Percentiles rank a stretch among this genome's conserved stretches.
phyloP scores from a whole-genome alignment of 2,329 filamentous ascomycete species.

The Helotiales sp. region DNA sequence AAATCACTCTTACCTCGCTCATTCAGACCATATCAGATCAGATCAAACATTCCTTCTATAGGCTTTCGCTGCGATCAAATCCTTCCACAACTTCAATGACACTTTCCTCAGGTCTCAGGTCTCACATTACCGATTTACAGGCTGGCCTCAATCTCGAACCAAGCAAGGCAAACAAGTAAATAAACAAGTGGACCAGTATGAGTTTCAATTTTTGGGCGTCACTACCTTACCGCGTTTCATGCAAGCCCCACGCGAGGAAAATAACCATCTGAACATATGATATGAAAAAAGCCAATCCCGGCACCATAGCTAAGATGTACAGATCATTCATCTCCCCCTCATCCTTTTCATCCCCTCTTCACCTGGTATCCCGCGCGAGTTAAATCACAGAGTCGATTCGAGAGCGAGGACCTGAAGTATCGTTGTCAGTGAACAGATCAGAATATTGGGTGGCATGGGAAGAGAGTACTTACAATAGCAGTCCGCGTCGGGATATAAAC shows the following conservation, averaged over 20 bases:
- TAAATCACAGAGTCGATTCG: slow-evolving; percentile 42
- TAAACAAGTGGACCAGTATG: background rate
- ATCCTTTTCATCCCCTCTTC: background rate
- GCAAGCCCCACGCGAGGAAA: background rate
- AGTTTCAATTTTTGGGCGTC: slow-evolving; percentile 1
- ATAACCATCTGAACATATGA: background rate
- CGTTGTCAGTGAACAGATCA: slow-evolving; percentile 15
- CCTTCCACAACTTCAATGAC: too few species aligned
- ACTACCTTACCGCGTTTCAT: background rate
- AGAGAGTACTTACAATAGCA: slow-evolving; percentile 68
- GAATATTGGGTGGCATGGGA: background rate
- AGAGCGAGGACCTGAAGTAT: slow-evolving; percentile 45
- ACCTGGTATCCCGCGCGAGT: too few species aligned
- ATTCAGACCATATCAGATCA: too few species aligned
- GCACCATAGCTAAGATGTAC: background rate
- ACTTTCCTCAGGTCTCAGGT: too few species aligned
- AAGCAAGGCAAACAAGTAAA: too few species aligned
- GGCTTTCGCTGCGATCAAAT: too few species aligned
- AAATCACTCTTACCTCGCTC: too few species aligned
- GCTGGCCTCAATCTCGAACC: too few species aligned
- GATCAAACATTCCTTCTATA: too few species aligned
- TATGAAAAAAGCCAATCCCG: background rate
- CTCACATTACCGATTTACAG: too few species aligned
- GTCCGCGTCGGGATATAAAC: slow-evolving; percentile 86
- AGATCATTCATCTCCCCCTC: background rate